A percentile compares a stretch with the other conserved stretches of the same genome.
phyloP scores from a whole-genome alignment of 305 asterid genomes.

The Andrographis paniculata region DNA sequence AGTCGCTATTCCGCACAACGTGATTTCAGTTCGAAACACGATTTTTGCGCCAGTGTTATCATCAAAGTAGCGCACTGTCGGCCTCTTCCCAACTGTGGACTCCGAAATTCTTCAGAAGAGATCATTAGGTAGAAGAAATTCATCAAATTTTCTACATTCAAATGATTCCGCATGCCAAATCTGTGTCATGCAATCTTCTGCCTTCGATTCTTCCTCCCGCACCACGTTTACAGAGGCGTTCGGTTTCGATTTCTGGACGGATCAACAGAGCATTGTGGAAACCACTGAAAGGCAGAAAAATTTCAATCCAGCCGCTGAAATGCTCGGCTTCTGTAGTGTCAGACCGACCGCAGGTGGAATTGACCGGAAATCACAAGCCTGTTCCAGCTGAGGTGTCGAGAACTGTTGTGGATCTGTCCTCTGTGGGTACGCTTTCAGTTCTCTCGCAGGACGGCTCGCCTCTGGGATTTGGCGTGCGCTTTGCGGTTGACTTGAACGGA shows the following conservation, averaged over 20 bases:
- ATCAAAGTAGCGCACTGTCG: not conserved
- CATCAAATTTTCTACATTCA: not conserved
- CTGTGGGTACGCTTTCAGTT: constrained; percentile 67
- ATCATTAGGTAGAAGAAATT: constrained; percentile 2
- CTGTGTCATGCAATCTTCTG: constrained; percentile 24
- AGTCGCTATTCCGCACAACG: not conserved
- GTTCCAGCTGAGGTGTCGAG: constrained; percentile 79
- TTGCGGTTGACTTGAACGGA: constrained; percentile 68
- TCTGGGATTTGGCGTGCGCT: constrained; percentile 69
- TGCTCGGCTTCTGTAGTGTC: constrained; percentile 58
- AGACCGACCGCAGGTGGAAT: constrained; percentile 41
- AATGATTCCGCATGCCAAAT: constrained; percentile 53
- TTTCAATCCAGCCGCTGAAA: constrained; percentile 29
- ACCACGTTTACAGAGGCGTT: constrained; percentile 13
- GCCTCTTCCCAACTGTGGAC: not conserved
- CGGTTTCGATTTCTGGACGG: constrained; percentile 12
- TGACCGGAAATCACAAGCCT: constrained; percentile 42
- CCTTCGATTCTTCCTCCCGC: constrained; percentile 26
- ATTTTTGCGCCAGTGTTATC: not conserved
- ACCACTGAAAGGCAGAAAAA: constrained; percentile 20
- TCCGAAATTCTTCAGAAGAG: not conserved
- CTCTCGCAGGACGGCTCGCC: constrained; percentile 72
- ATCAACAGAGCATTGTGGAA: constrained; percentile 12
- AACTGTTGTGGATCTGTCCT: constrained; percentile 61
- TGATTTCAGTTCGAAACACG: not conserved